Percentiles rank a stretch among this genome's conserved stretches.
Conservation (phyloP, 2,329 filamentous ascomycete genomes). For the Cyanodermella asteris region DNA sequence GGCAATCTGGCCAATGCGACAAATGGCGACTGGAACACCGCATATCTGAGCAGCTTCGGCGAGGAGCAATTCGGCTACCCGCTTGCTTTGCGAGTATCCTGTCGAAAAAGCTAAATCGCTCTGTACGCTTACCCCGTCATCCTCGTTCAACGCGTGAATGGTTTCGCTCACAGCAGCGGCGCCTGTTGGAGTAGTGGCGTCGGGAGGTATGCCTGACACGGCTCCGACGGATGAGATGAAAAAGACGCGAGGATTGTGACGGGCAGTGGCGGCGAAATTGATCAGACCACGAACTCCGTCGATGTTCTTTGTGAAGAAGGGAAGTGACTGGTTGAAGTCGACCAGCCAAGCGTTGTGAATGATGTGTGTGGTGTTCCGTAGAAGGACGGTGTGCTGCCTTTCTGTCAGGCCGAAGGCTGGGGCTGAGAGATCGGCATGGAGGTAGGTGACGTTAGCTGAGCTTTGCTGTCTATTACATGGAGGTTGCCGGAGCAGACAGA, state of each 20-base stretch:
- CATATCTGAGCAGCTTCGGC: conserved; percentile 7
- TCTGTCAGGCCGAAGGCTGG: not conserved
- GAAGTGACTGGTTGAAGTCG: conserved; percentile 13
- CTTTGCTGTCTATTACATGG: too few species aligned
- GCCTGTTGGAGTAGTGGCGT: too few species aligned
- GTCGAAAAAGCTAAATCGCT: conserved; percentile 3
- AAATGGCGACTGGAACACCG: conserved; percentile 9
- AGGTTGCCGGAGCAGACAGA: too few species aligned
- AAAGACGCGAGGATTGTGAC: conserved; percentile 9
- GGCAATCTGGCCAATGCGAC: conserved; percentile 16
- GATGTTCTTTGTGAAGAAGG: conserved; percentile 14
- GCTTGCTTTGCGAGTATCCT: conserved; percentile 17
- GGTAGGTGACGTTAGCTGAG: conserved; percentile 2
- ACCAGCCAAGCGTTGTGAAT: conserved; percentile 19
- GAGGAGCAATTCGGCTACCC: conserved; percentile 11
- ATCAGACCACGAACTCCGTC: conserved; percentile 12
- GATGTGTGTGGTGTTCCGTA: not conserved
- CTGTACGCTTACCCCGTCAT: too few species aligned
- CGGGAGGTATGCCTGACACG: too few species aligned
- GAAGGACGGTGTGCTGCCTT: not conserved
- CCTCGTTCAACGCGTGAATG: too few species aligned
- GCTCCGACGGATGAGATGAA: conserved; percentile 14
- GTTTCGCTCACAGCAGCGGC: too few species aligned
- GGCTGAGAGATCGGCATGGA: conserved; percentile 9
- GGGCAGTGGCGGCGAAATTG: conserved; percentile 9